Evolutionary conservation across 2,329 filamentous ascomycete species (phyloP).

Genomic region (Chaetomiaceae sp.): DNA sequence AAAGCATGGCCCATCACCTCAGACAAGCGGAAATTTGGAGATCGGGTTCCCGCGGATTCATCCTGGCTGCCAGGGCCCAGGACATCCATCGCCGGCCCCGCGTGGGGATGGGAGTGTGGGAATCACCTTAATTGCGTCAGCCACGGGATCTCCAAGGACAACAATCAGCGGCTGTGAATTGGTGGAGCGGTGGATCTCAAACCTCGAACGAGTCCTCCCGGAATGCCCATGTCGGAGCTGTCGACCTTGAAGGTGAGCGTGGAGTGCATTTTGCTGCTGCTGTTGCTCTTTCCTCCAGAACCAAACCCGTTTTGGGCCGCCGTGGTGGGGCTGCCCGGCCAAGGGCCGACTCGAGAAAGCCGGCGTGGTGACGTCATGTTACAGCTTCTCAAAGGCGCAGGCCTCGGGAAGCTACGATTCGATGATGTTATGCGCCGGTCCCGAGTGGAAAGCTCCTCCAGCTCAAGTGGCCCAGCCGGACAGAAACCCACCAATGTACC

Average conservation of each 20-base stretch:
- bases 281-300: not conserved
- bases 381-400: constrained; percentile 33
- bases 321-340: constrained; percentile 10
- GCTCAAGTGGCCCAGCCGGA: constrained; percentile 2
- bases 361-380: constrained; percentile 40
- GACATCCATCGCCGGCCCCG: not conserved
- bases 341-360: constrained; percentile 12
- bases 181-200: too few relatives aligned
- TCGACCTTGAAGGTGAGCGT: too few relatives aligned
- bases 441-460: not conserved
- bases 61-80: too few relatives aligned
- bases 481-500: not conserved
- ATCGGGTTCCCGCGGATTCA: too few relatives aligned
- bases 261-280: too few relatives aligned
- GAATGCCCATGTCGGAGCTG: too few relatives aligned
- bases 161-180: too few relatives aligned
- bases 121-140: constrained; percentile 6
- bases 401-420: constrained; percentile 22
- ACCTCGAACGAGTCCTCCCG: too few relatives aligned
- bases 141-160: not conserved
- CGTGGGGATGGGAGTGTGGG: not conserved
- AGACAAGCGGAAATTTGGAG: too few relatives aligned
- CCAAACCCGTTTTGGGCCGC: not conserved
- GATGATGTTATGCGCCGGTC: constrained; percentile 23
- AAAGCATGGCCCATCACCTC: too few relatives aligned